Evolutionary conservation across 2,329 filamentous ascomycete genomes (phyloP).

Genomic region (Cladosporium sphaerospermum): DNA sequence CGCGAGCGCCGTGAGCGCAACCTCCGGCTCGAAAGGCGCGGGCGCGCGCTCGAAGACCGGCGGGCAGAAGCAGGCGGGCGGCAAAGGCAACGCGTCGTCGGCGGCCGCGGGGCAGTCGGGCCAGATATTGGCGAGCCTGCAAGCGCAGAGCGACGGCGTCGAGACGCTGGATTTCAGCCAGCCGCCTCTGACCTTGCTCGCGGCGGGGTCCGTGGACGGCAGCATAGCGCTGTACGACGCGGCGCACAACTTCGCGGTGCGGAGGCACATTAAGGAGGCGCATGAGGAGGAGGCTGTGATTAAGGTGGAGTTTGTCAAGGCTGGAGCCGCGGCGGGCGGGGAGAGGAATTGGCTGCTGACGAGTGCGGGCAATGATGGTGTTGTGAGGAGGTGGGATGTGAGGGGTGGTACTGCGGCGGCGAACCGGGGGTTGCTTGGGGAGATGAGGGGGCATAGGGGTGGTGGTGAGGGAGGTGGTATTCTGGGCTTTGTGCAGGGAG

Average conservation of each 20-base stretch:
- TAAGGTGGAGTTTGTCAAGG: constrained; percentile 77
- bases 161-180: constrained; percentile 66
- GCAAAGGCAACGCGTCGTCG: constrained; percentile 32
- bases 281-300: constrained; percentile 88
- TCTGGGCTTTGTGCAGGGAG: constrained; percentile 78
- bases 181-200: constrained; percentile 55
- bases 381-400: constrained; percentile 81
- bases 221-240: constrained; percentile 81
- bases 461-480: constrained; percentile 83
- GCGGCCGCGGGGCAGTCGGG: constrained; percentile 51
- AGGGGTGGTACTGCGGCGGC: constrained; percentile 61
- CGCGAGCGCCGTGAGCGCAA: constrained; percentile 24
- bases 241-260: constrained; percentile 77
- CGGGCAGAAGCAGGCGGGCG: constrained; percentile 38
- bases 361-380: constrained; percentile 85
- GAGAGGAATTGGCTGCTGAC: constrained; percentile 63
- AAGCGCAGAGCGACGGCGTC: constrained; percentile 71
- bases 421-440: constrained; percentile 65
- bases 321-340: constrained; percentile 17
- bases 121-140: constrained; percentile 73
- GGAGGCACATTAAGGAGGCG: constrained; percentile 71
- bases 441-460: constrained; percentile 86
- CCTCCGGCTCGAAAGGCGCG: constrained; percentile 37
- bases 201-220: constrained; percentile 59
- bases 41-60: constrained; percentile 45